phyloP scores from a whole-genome alignment of 257 asterid species.

The Nyctanthes arbortristis region DNA sequence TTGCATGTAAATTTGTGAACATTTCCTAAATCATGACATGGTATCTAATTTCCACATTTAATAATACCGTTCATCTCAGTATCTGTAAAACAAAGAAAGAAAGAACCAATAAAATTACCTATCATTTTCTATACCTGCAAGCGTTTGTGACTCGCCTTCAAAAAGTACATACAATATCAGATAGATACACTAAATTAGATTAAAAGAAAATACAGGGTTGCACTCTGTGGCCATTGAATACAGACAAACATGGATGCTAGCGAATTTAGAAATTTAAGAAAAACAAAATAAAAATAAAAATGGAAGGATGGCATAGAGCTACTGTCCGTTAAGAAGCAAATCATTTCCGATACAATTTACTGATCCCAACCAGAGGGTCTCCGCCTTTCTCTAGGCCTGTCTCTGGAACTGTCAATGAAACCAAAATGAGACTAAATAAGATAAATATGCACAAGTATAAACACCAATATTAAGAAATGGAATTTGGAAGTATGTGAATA shows the following conservation, averaged over 20 bases:
- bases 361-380: constrained; percentile 98
- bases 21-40: too few species aligned
- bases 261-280: too few species aligned
- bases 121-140: not conserved
- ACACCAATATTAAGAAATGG: not conserved
- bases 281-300: not conserved
- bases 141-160: not conserved
- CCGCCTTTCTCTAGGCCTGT: constrained; percentile 78
- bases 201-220: constrained; percentile 14
- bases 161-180: not conserved
- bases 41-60: too few species aligned
- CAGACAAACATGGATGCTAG: constrained; percentile 30
- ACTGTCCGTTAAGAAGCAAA: constrained; percentile 15
- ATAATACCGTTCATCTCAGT: too few species aligned
- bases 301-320: not conserved
- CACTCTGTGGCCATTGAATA: constrained; percentile 23
- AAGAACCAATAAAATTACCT: not conserved
- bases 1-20: too few species aligned
- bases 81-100: too few species aligned
- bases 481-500: not conserved
- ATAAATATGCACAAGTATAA: not conserved
- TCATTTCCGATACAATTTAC: constrained; percentile 20
- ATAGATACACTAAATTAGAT: constrained; percentile 12
- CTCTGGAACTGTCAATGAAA: constrained; percentile 44
- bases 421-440: not conserved